Base-by-base conservation (phyloP, 2,329 filamentous ascomycete species). In the Trichoderma hamatum region DNA sequence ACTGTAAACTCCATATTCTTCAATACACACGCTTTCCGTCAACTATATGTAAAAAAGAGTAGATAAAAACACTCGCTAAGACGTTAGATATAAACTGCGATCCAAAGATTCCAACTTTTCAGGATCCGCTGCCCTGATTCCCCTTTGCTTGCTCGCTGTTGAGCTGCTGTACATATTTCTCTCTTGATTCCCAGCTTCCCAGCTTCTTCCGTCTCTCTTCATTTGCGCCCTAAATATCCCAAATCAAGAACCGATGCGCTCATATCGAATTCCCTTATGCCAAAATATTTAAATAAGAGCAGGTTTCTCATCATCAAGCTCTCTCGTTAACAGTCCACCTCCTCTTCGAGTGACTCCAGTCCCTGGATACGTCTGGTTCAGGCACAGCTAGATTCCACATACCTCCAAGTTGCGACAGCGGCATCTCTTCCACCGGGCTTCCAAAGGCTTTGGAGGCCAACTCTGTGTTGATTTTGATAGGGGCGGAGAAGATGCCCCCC, bases 291-390 rank as follows among this genome's bases (percentile, higher is more conserved):
- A 10, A n/a, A 43, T n/a, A 43, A 10, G 24, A 59, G 32, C 11
- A 24, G 21, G 6, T 24, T 34, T 19, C 16, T 21, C n/a, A 30
- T 56, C 4, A n/a, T 70, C 69, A 75, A 59, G 73, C 74, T 67
- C 78, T 80, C 72, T 88, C 85, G 56, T 82, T 86, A 5, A 87
- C 82, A 26, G 85, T 87, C 86, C 86, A 88, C 28, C 86, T 80
- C 63, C 86, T 77, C 77, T 88, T 88, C 1, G 81, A 78, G 24
- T 80, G 78, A 39, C 79, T 82, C 68, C 81, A 69, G 68, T 87
- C 85, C 7, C 83, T 79, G 34, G 81, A 76, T 34, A 78, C 78
- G 65, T 86, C 85, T 0, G 81, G 82, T 52, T 84, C 80, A 9
- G 83, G 81, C 62, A 78, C 77, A 3, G 83, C 82, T 11, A 80